Percentiles rank a stretch among this genome's conserved stretches.
These are phyloP conservation scores for Parachlorella kessleri DNA, from an alignment of 139 green algal genomes.

Conservation along the genomic window DNA sequence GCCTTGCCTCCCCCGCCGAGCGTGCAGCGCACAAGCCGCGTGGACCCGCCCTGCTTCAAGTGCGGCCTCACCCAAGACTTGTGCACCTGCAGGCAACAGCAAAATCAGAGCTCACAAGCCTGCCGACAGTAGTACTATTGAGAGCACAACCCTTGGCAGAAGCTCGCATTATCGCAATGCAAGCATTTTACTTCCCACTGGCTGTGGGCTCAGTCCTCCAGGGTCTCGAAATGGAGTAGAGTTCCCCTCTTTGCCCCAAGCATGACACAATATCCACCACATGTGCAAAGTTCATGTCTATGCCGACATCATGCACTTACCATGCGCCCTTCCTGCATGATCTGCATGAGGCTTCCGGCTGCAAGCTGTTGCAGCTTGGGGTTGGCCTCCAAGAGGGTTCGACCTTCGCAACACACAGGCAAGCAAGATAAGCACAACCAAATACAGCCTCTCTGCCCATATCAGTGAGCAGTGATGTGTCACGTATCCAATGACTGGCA, in stretches of 20 bases:
- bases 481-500: not conserved
- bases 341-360: too few relatives aligned
- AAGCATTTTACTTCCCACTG: not conserved
- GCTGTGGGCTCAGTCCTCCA: not conserved
- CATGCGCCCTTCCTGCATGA: too few relatives aligned
- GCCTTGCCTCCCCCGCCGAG: not conserved
- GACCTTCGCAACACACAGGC: too few relatives aligned
- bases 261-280: too few relatives aligned
- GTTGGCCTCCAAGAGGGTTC: too few relatives aligned
- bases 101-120: too few relatives aligned
- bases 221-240: not conserved
- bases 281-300: too few relatives aligned
- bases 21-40: conserved; percentile 3
- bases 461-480: not conserved
- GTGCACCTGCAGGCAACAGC: conserved; percentile 6
- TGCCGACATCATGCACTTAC: too few relatives aligned
- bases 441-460: not conserved
- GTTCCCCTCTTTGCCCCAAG: not conserved
- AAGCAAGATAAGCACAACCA: not conserved
- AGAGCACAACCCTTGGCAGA: not conserved
- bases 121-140: not conserved
- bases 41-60: conserved; percentile 22
- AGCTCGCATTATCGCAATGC: not conserved
- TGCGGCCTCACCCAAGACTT: conserved; percentile 22
- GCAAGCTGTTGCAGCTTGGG: too few relatives aligned